These are phyloP conservation scores for Dichotomopilus funicola DNA, from an alignment of 2,329 filamentous ascomycete species.

Conservation along the genomic window DNA sequence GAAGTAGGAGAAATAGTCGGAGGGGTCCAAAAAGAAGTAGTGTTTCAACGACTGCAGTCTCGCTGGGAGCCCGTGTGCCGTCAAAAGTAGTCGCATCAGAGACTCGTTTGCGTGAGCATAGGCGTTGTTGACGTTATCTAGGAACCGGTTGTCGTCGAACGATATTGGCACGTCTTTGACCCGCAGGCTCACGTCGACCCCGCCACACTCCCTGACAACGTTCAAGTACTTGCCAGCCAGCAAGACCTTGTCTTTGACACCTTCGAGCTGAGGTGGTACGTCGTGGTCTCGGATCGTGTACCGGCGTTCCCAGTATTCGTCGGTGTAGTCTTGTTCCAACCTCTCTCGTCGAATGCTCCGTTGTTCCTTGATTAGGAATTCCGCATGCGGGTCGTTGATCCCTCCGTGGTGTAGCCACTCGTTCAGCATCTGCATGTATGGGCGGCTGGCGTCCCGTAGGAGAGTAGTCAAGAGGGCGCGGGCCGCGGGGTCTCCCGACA, in stretches of 20 bases:
- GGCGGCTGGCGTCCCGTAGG: conserved; percentile 78
- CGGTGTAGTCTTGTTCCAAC: conserved; percentile 92
- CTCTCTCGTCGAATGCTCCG: conserved; percentile 89
- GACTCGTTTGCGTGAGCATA: conserved; percentile 96
- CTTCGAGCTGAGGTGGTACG: conserved; percentile 84
- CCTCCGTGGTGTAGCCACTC: conserved; percentile 96
- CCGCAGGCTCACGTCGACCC: conserved; percentile 85
- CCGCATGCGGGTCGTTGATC: conserved; percentile 87
- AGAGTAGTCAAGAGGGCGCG: conserved; percentile 74
- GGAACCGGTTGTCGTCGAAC: conserved; percentile 84
- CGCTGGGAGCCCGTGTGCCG: conserved; percentile 83
- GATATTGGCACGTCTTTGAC: conserved; percentile 83
- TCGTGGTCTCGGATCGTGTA: conserved; percentile 92
- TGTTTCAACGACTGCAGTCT: conserved; percentile 89
- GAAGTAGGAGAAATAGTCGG: conserved; percentile 97
- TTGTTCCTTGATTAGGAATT: conserved; percentile 93
- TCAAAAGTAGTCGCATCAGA: conserved; percentile 81
- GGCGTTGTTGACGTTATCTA: conserved; percentile 92
- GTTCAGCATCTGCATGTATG: conserved; percentile 97
- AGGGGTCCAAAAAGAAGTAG: conserved; percentile 97
- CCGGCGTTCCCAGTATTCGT: conserved; percentile 97
- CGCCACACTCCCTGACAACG: conserved; percentile 93
- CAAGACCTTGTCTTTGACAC: conserved; percentile 87
- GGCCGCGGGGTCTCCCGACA: conserved; percentile 90
- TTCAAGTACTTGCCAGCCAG: conserved; percentile 97